These are phyloP conservation scores for Hypoxylon cercidicola DNA, from an alignment of 495 filamentous ascomycete species.

Conservation along the genomic window DNA sequence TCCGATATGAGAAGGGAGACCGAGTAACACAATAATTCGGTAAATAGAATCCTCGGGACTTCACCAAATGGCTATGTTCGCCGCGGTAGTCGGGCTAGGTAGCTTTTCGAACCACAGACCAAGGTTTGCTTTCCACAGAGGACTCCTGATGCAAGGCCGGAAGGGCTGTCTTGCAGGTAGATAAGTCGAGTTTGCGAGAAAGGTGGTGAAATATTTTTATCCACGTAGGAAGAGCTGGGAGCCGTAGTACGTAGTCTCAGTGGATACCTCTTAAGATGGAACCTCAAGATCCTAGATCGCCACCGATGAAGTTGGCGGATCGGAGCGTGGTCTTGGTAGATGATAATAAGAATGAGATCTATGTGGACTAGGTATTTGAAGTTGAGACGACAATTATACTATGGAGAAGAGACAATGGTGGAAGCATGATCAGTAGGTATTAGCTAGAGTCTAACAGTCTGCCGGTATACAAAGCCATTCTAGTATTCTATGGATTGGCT, in stretches of 20 bases:
- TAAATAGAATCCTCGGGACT: slow-evolving; percentile 2
- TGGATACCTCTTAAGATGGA: slow-evolving; percentile 16
- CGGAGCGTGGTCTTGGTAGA: slow-evolving; percentile 9
- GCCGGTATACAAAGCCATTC: slow-evolving; percentile 7
- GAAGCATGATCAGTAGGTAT: slow-evolving; percentile 5
- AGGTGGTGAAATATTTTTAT: slow-evolving; percentile 13
- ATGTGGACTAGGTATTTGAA: slow-evolving; percentile 2
- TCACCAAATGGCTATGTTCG: not conserved
- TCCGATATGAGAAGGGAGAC: slow-evolving; percentile 14
- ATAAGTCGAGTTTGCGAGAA: not conserved
- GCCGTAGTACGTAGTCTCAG: slow-evolving; percentile 22
- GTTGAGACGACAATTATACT: not conserved
- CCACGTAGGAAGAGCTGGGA: slow-evolving; percentile 15
- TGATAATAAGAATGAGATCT: slow-evolving; percentile 8
- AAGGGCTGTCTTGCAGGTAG: not conserved
- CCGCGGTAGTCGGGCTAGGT: not conserved
- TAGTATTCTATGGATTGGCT: slow-evolving; percentile 24
- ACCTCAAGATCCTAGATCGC: slow-evolving; percentile 18
- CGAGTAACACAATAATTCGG: slow-evolving; percentile 9
- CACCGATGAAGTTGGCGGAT: slow-evolving; percentile 10
- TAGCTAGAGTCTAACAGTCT: not conserved
- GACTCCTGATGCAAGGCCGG: not conserved
- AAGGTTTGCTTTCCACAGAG: slow-evolving; percentile 18
- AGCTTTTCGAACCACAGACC: not conserved
- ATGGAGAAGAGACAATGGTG: slow-evolving; percentile 4